Percentiles rank a stretch among this genome's conserved stretches.
These are phyloP conservation scores for Rhododendron williamsianum DNA, from an alignment of 148 eudicot species.

Conservation along the genomic window DNA sequence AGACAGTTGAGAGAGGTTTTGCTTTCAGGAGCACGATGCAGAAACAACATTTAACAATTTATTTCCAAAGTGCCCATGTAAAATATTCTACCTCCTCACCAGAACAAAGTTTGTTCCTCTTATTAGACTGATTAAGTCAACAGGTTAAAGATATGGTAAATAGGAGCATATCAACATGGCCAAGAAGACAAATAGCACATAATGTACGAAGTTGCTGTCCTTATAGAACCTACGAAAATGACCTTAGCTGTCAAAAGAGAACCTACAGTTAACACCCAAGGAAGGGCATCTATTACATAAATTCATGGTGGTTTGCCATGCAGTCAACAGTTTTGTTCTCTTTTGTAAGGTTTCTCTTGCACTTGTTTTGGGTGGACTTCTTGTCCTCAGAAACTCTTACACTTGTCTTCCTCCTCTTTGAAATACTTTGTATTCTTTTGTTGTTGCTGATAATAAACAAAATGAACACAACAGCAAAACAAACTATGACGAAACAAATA, in stretches of 20 bases:
- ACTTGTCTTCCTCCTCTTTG: neutral
- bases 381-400: neutral
- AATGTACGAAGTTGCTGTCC: neutral
- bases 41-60: neutral
- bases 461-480: neutral
- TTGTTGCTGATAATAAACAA: neutral
- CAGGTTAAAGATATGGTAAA: neutral
- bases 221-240: neutral
- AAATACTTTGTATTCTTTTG: neutral
- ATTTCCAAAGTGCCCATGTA: neutral
- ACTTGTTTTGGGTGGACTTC: neutral
- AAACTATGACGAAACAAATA: neutral
- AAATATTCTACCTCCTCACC: neutral
- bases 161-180: neutral
- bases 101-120: neutral
- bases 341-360: neutral
- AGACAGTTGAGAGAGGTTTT: neutral
- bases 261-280: neutral
- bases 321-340: neutral
- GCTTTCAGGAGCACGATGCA: neutral
- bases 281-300: neutral
- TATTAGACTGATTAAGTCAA: neutral
- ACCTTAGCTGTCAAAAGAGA: conserved; percentile 1
- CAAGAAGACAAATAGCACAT: neutral
- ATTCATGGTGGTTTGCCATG: neutral